These are phyloP conservation scores for Circinella minor DNA, from an alignment of 371 early-diverging fungal genomes.

Conservation along the genomic window DNA sequence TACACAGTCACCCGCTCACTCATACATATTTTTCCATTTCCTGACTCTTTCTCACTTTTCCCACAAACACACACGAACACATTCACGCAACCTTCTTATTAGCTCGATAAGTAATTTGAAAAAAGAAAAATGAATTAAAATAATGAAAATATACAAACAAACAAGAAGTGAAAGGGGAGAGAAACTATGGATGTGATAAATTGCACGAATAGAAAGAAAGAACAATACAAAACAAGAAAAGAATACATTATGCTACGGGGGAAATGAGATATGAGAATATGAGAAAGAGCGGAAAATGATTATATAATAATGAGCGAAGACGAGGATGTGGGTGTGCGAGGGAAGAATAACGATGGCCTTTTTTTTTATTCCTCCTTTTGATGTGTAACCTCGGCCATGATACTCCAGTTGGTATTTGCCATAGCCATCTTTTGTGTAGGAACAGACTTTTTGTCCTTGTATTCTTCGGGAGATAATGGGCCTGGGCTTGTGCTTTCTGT, in stretches of 20 bases:
- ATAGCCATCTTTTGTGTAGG: not conserved
- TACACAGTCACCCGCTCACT: too few species aligned
- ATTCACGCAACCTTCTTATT: not conserved
- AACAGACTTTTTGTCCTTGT: not conserved
- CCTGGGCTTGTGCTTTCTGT: not conserved
- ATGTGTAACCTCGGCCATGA: not conserved
- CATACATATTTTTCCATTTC: too few species aligned
- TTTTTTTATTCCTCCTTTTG: not conserved
- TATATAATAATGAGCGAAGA: not conserved
- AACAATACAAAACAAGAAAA: not conserved
- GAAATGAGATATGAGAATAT: not conserved
- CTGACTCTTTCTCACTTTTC: too few species aligned
- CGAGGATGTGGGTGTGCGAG: not conserved
- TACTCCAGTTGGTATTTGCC: conserved; percentile 1
- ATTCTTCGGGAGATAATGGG: not conserved
- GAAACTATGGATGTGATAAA: too few species aligned
- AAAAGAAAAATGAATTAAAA: too few species aligned
- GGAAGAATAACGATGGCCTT: not conserved
- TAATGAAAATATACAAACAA: too few species aligned
- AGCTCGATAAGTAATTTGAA: not conserved
- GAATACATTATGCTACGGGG: not conserved
- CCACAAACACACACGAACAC: too few species aligned
- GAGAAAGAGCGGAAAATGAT: not conserved
- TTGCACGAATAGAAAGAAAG: not conserved
- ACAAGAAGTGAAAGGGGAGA: too few species aligned